These are phyloP conservation scores for Picea abies DNA, from an alignment of 83 land plant species.

Conservation along the genomic window DNA sequence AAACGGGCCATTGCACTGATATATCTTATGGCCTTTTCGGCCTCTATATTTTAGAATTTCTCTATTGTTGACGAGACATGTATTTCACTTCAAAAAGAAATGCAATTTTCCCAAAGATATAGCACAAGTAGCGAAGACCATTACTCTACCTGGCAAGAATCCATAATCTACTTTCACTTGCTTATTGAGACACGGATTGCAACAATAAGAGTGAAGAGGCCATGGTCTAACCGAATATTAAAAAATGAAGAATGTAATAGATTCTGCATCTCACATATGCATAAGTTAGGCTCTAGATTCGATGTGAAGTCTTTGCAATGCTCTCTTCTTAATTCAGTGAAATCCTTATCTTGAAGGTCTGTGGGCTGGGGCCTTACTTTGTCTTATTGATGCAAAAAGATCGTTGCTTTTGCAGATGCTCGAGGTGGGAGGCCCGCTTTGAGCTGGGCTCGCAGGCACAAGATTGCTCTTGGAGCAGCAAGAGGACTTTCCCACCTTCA, in stretches of 20 bases:
- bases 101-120: background rate
- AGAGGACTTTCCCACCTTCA: slow-evolving; percentile 70
- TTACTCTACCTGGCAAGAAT: background rate
- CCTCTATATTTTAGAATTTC: no score
- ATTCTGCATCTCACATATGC: no score
- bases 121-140: background rate
- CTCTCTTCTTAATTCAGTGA: no score
- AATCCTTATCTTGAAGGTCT: no score
- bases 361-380: background rate
- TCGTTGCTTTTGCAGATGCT: slow-evolving; percentile 35
- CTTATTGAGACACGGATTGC: background rate
- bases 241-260: no score
- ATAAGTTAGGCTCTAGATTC: no score
- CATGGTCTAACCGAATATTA: no score
- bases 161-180: background rate
- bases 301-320: no score
- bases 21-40: no score
- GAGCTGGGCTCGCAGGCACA: slow-evolving; percentile 79
- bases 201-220: background rate
- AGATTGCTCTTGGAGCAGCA: slow-evolving; percentile 76
- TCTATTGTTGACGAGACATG: background rate
- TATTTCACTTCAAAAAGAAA: background rate
- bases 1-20: no score
- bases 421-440: slow-evolving; percentile 56
- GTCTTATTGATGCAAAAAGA: background rate